These are phyloP conservation scores for Solanum tacnaense DNA, from an alignment of 257 asterid species.

Conservation along the genomic window DNA sequence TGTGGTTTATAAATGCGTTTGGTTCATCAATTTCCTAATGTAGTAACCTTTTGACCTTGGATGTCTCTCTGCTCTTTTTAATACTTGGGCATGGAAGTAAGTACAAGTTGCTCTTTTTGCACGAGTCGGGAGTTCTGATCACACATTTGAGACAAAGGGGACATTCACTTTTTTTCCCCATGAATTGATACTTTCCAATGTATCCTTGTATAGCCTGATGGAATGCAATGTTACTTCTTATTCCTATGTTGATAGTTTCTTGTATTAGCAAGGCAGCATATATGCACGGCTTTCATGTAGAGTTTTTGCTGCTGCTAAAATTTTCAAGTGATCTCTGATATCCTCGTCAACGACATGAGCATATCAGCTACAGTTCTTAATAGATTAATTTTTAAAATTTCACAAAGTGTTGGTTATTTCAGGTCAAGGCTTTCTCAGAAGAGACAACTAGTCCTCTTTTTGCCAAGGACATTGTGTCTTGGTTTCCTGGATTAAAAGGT, in stretches of 20 bases:
- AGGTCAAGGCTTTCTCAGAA: constrained; percentile 46
- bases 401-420: constrained; percentile 9
- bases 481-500: constrained; percentile 76
- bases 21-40: background rate
- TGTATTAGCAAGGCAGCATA: background rate
- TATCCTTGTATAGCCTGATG: background rate
- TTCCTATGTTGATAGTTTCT: background rate
- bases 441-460: constrained; percentile 45
- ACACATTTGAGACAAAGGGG: background rate
- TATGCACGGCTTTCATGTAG: background rate
- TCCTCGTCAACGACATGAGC: background rate
- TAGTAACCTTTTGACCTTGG: background rate
- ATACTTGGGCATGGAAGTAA: background rate
- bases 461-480: constrained; percentile 51
- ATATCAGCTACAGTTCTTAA: background rate
- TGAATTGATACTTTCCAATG: background rate
- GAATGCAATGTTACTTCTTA: background rate
- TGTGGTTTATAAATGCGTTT: background rate
- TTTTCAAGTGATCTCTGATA: background rate
- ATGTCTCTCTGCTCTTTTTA: background rate
- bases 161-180: background rate
- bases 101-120: background rate
- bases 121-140: background rate
- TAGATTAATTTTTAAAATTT: background rate
- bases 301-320: background rate